Evolutionary conservation across 2,329 filamentous ascomycete genomes (phyloP).

Genomic region (Ophiostoma australiae): DNA sequence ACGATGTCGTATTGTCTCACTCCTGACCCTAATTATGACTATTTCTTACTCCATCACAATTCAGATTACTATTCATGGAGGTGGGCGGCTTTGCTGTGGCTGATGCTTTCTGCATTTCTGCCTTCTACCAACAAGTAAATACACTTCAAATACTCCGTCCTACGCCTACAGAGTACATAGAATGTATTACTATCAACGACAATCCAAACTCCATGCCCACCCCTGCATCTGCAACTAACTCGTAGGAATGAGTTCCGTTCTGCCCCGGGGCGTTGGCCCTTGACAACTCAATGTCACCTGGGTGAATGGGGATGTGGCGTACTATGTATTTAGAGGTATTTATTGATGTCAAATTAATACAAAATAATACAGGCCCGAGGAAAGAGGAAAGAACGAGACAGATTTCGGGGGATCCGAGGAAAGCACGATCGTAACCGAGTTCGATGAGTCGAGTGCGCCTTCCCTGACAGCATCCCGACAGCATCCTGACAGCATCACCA

Average conservation of each 20-base stretch:
- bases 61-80: background rate
- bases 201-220: background rate
- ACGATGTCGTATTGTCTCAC: conserved; percentile 10
- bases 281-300: conserved; percentile 10
- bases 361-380: background rate
- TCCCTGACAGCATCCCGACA: background rate
- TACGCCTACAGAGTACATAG: background rate
- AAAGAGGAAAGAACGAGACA: background rate
- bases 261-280: conserved; percentile 7
- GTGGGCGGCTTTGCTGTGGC: background rate
- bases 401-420: background rate
- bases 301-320: background rate
- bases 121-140: background rate
- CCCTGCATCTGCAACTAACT: conserved; percentile 3
- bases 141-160: background rate
- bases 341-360: background rate
- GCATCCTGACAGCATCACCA: background rate
- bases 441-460: background rate
- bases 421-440: background rate
- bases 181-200: background rate
- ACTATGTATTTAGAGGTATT: background rate
- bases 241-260: conserved; percentile 10
- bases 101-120: background rate
- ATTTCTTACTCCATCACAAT: background rate
- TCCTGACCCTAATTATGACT: background rate